Evolutionary conservation across 768 basidiomycete species (phyloP).

Genomic region (Agrocybe pediades): DNA sequence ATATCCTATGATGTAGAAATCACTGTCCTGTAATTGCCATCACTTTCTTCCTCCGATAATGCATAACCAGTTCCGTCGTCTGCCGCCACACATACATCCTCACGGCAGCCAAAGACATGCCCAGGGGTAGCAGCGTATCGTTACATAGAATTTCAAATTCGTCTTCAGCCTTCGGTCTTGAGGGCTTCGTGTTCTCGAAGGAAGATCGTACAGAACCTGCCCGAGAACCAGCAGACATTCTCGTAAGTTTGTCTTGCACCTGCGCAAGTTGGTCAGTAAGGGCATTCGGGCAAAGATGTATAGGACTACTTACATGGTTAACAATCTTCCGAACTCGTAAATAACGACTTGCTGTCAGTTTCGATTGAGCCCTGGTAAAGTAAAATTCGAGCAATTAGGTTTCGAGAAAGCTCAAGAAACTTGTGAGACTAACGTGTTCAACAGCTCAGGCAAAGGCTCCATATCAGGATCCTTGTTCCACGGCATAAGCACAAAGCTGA

Average conservation of each 20-base stretch:
- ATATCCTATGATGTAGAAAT: no score
- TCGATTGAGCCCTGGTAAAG: slow-evolving; percentile 63
- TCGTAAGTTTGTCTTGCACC: slow-evolving; percentile 86
- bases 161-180: slow-evolving; percentile 54
- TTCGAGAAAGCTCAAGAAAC: slow-evolving; percentile 1
- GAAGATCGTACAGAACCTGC: slow-evolving; percentile 38
- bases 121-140: slow-evolving; percentile 76
- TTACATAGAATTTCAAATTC: slow-evolving; percentile 88
- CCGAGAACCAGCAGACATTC: slow-evolving; percentile 37
- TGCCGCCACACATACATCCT: slow-evolving; percentile 90
- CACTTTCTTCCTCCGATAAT: slow-evolving; percentile 59
- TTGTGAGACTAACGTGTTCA: slow-evolving; percentile 71
- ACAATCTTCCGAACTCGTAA: slow-evolving; percentile 86
- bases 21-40: background rate
- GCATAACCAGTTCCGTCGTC: slow-evolving; percentile 68
- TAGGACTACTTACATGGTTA: slow-evolving; percentile 60
- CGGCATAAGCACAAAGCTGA: slow-evolving; percentile 89
- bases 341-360: slow-evolving; percentile 86
- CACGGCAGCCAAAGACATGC: slow-evolving; percentile 89
- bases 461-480: slow-evolving; percentile 61
- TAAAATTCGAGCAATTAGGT: no score
- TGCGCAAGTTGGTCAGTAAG: no score
- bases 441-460: slow-evolving; percentile 74
- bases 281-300: no score
- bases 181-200: slow-evolving; percentile 24